These are phyloP conservation scores for Fomitopsis betulina DNA, from an alignment of 1,284 basidiomycete species.

Conservation along the genomic window DNA sequence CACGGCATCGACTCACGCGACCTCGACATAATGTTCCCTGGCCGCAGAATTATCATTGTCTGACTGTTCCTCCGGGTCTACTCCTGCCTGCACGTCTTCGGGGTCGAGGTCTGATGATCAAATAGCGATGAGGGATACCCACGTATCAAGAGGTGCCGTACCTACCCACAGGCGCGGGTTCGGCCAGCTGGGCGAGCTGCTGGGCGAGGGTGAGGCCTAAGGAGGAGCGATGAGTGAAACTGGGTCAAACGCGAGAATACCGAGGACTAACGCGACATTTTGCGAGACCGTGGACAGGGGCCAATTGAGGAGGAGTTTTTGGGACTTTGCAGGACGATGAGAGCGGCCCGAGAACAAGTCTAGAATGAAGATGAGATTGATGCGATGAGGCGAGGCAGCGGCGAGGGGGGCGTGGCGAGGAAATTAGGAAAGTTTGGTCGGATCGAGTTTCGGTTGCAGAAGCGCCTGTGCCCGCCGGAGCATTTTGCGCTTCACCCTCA, in stretches of 20 bases:
- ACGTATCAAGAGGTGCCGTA: slow-evolving; percentile 12
- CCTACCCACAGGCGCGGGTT: slow-evolving; percentile 64
- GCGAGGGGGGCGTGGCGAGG: slow-evolving; percentile 7
- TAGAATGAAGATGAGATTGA: slow-evolving; percentile 3
- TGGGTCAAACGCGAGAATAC: not conserved
- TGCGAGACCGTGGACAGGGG: not conserved
- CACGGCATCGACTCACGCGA: slow-evolving; percentile 53
- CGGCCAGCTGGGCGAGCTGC: slow-evolving; percentile 76
- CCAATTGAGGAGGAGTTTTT: not conserved
- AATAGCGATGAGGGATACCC: slow-evolving; percentile 11
- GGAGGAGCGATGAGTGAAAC: not conserved
- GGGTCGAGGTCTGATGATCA: slow-evolving; percentile 67
- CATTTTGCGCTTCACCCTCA: slow-evolving; percentile 19
- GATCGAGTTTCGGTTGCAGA: slow-evolving; percentile 8
- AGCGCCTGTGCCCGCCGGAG: slow-evolving; percentile 11
- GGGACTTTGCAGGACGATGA: not conserved
- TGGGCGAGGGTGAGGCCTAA: slow-evolving; percentile 69
- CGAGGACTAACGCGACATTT: slow-evolving; percentile 9
- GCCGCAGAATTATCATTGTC: slow-evolving; percentile 32
- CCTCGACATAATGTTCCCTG: slow-evolving; percentile 78
- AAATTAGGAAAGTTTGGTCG: not conserved
- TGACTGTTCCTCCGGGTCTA: slow-evolving; percentile 16
- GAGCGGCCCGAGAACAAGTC: slow-evolving; percentile 3
- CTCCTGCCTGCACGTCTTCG: slow-evolving; percentile 47
- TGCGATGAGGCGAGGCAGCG: slow-evolving; percentile 4